Base-by-base conservation (phyloP, 176 grass and related monocot species). In the Eragrostis curvula region DNA sequence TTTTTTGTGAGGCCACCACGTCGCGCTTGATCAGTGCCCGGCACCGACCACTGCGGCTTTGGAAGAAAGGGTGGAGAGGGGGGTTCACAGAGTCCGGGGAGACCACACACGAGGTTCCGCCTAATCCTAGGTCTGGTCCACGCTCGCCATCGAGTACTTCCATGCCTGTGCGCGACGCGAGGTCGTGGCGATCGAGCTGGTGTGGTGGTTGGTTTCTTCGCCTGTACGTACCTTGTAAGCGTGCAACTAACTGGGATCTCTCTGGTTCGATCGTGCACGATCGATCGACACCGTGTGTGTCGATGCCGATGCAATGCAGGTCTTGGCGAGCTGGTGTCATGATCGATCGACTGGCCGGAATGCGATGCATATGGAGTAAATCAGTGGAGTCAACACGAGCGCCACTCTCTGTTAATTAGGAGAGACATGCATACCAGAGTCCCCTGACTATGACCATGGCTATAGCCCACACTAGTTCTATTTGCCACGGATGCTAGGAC, bases 1-100 rank as follows among this genome's bases (percentile, higher is more conserved):
- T 89, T 85, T 79, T 3, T 5, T 1, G 17, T 14, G 8, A 63
- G 70, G 63, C 46, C 46, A 64, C 53, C 45, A 69, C 53, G 56
- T 69, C 87, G 81, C 70, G 29, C 3, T 43, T 25, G 73, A 10
- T 24, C 40, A 9, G 27, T 20, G 14, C 43, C 83, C 79, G 12
- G 83, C 88, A 89, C 88, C 88, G 88, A 73, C 88, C 78, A 43
- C 83, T 77, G 58, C 74, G 74, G 57, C 23, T 82, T 78, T 82
- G 41, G 77, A 85, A 89, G 71, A 56, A 75, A 70, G 30, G 6
- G 68, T 65, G 28, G n/a, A n/a, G n/a, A 36, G 32, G 25, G 36
- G 6, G 53, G 23, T 30, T 30, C 46, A 39, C 47, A 74, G 28
- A 25, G 55, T 2, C 20, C 23, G 44, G 10, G 49, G 86, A 75